Evolutionary conservation across 306 rosid genomes (phyloP).

Genomic region (Casuarina equisetifolia): DNA sequence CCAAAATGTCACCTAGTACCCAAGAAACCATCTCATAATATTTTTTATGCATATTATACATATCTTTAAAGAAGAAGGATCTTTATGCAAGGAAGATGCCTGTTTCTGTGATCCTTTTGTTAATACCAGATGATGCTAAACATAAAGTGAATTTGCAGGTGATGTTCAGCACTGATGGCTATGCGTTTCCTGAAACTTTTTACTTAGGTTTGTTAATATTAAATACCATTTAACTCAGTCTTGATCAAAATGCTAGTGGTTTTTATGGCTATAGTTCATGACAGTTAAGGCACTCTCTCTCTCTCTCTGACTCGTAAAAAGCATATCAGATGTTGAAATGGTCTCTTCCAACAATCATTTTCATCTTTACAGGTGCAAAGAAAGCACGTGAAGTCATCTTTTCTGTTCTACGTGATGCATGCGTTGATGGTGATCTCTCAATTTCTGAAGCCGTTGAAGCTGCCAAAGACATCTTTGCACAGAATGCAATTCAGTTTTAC

Average conservation of each 20-base stretch:
- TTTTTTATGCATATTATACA: not conserved
- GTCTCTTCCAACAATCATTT: slow-evolving; percentile 17
- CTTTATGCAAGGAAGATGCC: not conserved
- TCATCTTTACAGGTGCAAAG: slow-evolving; percentile 68
- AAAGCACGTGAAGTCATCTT: slow-evolving; percentile 72
- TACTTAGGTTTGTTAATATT: slow-evolving; percentile 67
- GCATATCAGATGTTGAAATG: not conserved
- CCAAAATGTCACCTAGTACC: not conserved
- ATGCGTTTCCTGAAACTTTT: slow-evolving; percentile 79
- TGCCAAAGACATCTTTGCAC: slow-evolving; percentile 69
- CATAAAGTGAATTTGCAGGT: slow-evolving; percentile 58
- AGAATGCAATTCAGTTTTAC: slow-evolving; percentile 69
- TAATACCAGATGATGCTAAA: slow-evolving; percentile 22
- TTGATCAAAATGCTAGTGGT: not conserved
- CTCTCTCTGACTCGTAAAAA: not conserved
- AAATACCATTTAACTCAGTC: not conserved
- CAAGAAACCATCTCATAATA: not conserved
- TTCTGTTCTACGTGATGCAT: slow-evolving; percentile 70
- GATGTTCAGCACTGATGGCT: slow-evolving; percentile 91
- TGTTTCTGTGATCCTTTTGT: not conserved
- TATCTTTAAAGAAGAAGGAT: not conserved
- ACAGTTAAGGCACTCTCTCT: not conserved
- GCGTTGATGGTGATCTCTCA: slow-evolving; percentile 78
- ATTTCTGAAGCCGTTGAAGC: slow-evolving; percentile 73
- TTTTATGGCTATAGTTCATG: not conserved